Base-by-base conservation (phyloP, 805 yeast genomes). In the Starmerella apis region DNA sequence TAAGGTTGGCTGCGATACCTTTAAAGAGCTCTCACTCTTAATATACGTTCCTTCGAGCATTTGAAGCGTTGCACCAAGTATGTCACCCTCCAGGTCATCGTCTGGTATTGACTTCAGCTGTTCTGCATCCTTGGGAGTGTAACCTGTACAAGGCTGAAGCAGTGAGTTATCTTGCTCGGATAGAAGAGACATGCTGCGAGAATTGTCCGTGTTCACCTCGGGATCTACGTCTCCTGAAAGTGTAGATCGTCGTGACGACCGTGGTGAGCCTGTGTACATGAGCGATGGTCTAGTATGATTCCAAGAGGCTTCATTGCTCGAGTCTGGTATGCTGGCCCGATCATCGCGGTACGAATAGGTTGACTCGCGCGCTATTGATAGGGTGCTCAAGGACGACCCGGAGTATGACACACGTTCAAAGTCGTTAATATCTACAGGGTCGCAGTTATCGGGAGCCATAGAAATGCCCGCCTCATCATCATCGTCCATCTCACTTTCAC, bases 51-150 rank as follows among this genome's bases (percentile, higher is more conserved):
- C 97, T 65, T 85, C 94, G 27, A 90, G 69, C 65, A 83, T 88
- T 66, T 71, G 71, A 57, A 88, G 69, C 0, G 97, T 87, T 43
- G 79, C 77, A 46, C 72, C 74, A 13, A 87, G 70, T 0, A 95
- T 95, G 64, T 86, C 84, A 16, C 74, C 77, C 25, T 73, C 76
- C 37, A 75, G 68, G 0, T 80, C 72, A 43, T 82, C 87, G 63
- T 90, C 96, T 0, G 96, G 90, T 46, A 88, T 78, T 5, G 83
- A 83, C 1, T 94, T 94, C 43, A 87, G 72, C 59, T 81, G 86
- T 37, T 82, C 83, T 42, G 83, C 79, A 1, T 79, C 81, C 3
- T 73, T 75, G n/a, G 71, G 66, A 27, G 76, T 69, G 46, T 74
- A 68, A 13, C 79, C 79, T 3, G 53, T 55, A 35, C 61, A 59